phyloP scores from a whole-genome alignment of 139 green algal species.

The Pleodorina starrii region DNA sequence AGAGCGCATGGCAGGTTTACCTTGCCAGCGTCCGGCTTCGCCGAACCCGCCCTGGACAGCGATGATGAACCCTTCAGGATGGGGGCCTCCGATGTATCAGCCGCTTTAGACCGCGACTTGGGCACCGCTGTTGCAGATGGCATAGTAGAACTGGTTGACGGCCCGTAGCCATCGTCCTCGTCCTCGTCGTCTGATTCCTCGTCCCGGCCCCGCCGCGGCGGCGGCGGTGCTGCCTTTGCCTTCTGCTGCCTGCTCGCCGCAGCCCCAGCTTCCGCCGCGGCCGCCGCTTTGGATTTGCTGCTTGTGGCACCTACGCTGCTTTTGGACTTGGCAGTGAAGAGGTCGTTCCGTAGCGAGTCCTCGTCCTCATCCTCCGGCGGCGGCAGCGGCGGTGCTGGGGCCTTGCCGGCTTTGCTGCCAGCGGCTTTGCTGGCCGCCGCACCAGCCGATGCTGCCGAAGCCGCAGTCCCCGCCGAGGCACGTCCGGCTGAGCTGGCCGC shows the following conservation, averaged over 20 bases:
- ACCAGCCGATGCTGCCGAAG: not conserved
- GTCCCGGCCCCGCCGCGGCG: not conserved
- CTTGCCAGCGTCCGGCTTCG: not conserved
- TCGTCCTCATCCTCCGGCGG: conserved; percentile 29
- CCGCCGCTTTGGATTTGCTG: not conserved
- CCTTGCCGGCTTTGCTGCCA: not conserved
- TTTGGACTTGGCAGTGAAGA: conserved; percentile 32
- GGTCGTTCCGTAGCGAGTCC: conserved; percentile 4
- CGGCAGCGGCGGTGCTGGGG: not conserved
- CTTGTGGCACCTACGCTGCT: too few species aligned
- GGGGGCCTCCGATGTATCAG: not conserved
- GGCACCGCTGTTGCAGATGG: too few species aligned
- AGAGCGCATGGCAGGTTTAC: too few species aligned
- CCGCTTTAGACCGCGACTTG: not conserved
- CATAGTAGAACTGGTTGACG: conserved; percentile 7
- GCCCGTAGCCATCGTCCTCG: conserved; percentile 51
- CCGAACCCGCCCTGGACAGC: not conserved
- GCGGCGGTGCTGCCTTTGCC: not conserved
- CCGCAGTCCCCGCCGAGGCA: not conserved
- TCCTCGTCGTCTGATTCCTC: conserved; percentile 39
- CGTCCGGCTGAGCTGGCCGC: not conserved
- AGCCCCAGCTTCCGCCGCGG: not conserved
- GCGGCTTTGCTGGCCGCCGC: conserved; percentile 6
- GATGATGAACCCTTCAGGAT: not conserved
- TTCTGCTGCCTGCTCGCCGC: not conserved